phyloP scores from a whole-genome alignment of 2,329 filamentous ascomycete genomes.

The Exophiala sp. region DNA sequence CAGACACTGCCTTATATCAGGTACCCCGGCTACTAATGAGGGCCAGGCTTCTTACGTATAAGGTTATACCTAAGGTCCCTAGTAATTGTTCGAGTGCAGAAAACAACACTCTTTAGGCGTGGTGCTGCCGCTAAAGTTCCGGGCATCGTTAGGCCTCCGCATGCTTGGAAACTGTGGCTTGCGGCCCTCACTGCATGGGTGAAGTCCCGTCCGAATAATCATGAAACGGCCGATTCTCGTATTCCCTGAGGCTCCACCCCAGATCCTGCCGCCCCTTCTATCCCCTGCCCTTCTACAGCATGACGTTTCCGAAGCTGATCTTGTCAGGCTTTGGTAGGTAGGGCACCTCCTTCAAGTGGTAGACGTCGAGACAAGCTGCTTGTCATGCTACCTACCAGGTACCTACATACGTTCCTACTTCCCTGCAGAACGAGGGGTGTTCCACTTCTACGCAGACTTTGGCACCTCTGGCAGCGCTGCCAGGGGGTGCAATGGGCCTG shows the following conservation, averaged over 20 bases:
- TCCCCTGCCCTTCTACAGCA: too few relatives aligned
- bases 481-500: not conserved
- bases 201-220: too few relatives aligned
- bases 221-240: constrained; percentile 2
- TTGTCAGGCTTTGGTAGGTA: too few relatives aligned
- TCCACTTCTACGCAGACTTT: not conserved
- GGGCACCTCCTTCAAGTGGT: too few relatives aligned
- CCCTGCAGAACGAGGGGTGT: not conserved
- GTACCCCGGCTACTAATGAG: too few relatives aligned
- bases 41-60: not conserved
- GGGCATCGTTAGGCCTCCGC: constrained; percentile 3
- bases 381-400: not conserved
- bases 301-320: too few relatives aligned
- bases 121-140: not conserved
- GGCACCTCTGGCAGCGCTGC: not conserved
- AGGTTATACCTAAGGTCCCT: not conserved
- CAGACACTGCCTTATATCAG: too few relatives aligned
- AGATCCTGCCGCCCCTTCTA: not conserved
- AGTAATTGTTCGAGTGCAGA: not conserved
- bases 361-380: too few relatives aligned
- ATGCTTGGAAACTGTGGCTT: constrained; percentile 14
- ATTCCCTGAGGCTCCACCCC: not conserved
- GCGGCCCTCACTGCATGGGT: not conserved
- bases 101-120: not conserved
- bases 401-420: not conserved